These are phyloP conservation scores for Saccharomyces hybrid DNA, from an alignment of 1,139 yeast genomes.

Conservation along the genomic window DNA sequence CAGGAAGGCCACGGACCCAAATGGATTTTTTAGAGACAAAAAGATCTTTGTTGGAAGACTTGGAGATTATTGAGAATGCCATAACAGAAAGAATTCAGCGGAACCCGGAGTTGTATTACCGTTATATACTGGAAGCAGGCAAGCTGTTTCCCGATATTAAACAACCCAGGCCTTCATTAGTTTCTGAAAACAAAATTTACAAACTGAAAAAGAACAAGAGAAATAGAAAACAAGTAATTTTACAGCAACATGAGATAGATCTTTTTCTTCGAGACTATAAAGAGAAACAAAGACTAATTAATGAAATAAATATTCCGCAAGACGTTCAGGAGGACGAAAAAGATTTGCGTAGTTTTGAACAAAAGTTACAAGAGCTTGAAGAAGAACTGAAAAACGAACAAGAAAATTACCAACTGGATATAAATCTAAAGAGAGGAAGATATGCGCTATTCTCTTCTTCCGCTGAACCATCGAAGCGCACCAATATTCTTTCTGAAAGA, in stretches of 20 bases:
- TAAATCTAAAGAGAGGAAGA: slow-evolving; percentile 15
- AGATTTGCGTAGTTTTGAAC: slow-evolving; percentile 41
- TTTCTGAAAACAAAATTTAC: slow-evolving; percentile 17
- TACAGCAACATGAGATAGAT: slow-evolving; percentile 69
- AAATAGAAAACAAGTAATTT: slow-evolving; percentile 35
- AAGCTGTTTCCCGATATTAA: slow-evolving; percentile 12
- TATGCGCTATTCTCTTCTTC: slow-evolving; percentile 23
- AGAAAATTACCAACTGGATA: slow-evolving; percentile 31
- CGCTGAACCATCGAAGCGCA: slow-evolving; percentile 8
- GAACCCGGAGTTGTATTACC: slow-evolving; percentile 43
- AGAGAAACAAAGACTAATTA: slow-evolving; percentile 28
- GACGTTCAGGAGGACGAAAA: neutral
- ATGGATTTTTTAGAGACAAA: slow-evolving; percentile 27
- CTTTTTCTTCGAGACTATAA: slow-evolving; percentile 45
- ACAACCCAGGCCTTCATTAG: neutral
- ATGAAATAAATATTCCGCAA: neutral
- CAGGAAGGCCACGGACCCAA: neutral
- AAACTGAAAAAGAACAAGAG: slow-evolving; percentile 34
- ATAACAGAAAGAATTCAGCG: slow-evolving; percentile 42
- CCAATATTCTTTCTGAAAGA: slow-evolving; percentile 41
- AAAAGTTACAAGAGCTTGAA: slow-evolving; percentile 34
- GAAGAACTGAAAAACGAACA: slow-evolving; percentile 28
- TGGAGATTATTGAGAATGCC: slow-evolving; percentile 52
- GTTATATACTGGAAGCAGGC: slow-evolving; percentile 16
- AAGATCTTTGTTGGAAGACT: slow-evolving; percentile 41